A percentile compares a stretch with the other conserved stretches of the same genome.
phyloP scores from a whole-genome alignment of 106 monocot genomes.

The Iris macrosiphon region DNA sequence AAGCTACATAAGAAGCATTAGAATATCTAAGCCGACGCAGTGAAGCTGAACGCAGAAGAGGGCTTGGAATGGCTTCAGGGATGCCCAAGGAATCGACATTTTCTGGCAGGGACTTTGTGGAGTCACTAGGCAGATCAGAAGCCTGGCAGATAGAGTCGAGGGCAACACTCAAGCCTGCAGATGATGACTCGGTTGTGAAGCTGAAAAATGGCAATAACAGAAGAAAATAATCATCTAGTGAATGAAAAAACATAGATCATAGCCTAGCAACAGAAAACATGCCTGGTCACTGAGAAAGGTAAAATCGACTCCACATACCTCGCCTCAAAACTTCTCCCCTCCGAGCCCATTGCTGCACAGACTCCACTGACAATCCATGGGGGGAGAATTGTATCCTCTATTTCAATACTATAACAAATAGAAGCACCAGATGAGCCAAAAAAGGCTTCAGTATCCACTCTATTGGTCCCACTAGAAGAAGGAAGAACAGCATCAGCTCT shows the following conservation, averaged over 20 bases:
- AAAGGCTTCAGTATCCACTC: slow-evolving; percentile 13
- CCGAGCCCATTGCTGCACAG: slow-evolving; percentile 65
- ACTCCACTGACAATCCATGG: slow-evolving; percentile 73
- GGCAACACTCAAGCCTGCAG: slow-evolving; percentile 38
- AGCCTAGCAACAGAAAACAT: too few species aligned
- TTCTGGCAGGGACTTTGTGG: background rate
- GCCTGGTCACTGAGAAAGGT: too few species aligned
- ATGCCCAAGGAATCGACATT: slow-evolving; percentile 29
- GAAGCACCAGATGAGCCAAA: slow-evolving; percentile 1
- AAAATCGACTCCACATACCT: slow-evolving; percentile 26
- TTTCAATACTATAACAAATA: slow-evolving; percentile 76
- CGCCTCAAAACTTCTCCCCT: slow-evolving; percentile 49
- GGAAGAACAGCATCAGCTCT: slow-evolving; percentile 39
- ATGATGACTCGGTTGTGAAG: slow-evolving; percentile 40
- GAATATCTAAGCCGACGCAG: slow-evolving; percentile 34
- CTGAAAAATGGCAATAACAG: slow-evolving; percentile 21
- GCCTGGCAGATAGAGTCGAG: slow-evolving; percentile 22
- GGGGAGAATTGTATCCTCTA: slow-evolving; percentile 72
- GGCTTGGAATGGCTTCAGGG: slow-evolving; percentile 23
- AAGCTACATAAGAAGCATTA: slow-evolving; percentile 30
- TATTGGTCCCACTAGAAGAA: slow-evolving; percentile 25
- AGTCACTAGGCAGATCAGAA: background rate
- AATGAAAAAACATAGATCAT: too few species aligned
- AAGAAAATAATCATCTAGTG: too few species aligned
- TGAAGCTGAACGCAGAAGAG: slow-evolving; percentile 22